phyloP scores from a whole-genome alignment of 176 grass and related monocot genomes.

The Triticum turgidum region DNA sequence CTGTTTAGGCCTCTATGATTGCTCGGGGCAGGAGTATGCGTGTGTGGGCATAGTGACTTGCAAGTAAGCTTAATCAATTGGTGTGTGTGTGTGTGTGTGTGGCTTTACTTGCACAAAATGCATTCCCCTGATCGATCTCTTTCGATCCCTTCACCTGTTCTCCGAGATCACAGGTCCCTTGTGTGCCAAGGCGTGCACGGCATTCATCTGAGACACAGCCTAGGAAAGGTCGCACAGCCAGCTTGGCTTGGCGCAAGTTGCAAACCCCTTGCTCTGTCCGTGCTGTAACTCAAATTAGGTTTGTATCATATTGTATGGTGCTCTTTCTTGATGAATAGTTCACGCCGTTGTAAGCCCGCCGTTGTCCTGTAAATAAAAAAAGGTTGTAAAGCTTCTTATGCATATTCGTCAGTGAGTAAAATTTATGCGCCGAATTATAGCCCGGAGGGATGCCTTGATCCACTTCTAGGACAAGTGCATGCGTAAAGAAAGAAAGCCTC shows the following conservation, averaged over 20 bases:
- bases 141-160: neutral
- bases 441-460: neutral
- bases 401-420: too few species aligned
- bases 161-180: neutral
- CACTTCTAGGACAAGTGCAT: neutral
- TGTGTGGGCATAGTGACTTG: neutral
- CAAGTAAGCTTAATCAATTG: neutral
- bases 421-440: neutral
- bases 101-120: neutral
- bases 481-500: neutral
- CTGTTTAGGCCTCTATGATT: neutral
- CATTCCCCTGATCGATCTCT: neutral
- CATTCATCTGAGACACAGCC: neutral
- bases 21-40: neutral
- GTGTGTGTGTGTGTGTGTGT: neutral
- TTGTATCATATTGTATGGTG: too few species aligned
- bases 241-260: neutral
- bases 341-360: too few species aligned
- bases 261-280: neutral
- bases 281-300: too few species aligned
- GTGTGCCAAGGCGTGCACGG: neutral
- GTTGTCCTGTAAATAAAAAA: too few species aligned
- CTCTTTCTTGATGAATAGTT: too few species aligned
- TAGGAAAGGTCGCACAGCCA: neutral
- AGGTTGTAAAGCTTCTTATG: too few species aligned